Evolutionary conservation across 2,329 filamentous ascomycete species (phyloP).

Genomic region (Chalaropsis thielavioides): DNA sequence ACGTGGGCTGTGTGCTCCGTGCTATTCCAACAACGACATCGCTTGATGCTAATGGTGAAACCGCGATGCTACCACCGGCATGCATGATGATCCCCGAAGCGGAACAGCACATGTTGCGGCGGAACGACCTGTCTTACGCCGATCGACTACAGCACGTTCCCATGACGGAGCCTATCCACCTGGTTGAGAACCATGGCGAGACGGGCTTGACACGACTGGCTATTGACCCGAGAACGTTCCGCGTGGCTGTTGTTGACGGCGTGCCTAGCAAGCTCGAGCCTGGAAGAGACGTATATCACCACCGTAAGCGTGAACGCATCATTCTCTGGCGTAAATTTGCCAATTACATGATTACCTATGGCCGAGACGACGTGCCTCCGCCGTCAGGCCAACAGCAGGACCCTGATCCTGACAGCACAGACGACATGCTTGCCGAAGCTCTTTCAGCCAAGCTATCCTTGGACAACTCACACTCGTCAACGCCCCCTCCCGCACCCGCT

Average conservation of each 20-base stretch:
- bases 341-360: conserved; percentile 61
- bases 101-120: conserved; percentile 53
- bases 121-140: conserved; percentile 38
- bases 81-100: conserved; percentile 59
- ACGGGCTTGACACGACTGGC: conserved; percentile 48
- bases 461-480: conserved; percentile 3
- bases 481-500: conserved; percentile 25
- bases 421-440: conserved; percentile 11
- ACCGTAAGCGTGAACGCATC: conserved; percentile 50
- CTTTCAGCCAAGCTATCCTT: conserved; percentile 12
- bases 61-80: conserved; percentile 48
- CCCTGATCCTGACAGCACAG: conserved; percentile 9
- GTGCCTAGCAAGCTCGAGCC: conserved; percentile 45
- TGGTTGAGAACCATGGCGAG: conserved; percentile 58
- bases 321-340: conserved; percentile 60
- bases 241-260: conserved; percentile 41
- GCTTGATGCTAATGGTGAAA: conserved; percentile 26
- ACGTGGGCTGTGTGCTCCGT: conserved; percentile 54
- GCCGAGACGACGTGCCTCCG: conserved; percentile 47
- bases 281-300: conserved; percentile 50
- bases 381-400: conserved; percentile 19
- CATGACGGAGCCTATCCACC: conserved; percentile 49
- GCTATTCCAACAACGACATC: conserved; percentile 35
- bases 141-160: conserved; percentile 50
- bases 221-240: conserved; percentile 49